Evolutionary conservation across 2,329 filamentous ascomycete genomes (phyloP), one percentile per base, ranked within the genome.

Genomic region (Beauveria sp.): DNA sequence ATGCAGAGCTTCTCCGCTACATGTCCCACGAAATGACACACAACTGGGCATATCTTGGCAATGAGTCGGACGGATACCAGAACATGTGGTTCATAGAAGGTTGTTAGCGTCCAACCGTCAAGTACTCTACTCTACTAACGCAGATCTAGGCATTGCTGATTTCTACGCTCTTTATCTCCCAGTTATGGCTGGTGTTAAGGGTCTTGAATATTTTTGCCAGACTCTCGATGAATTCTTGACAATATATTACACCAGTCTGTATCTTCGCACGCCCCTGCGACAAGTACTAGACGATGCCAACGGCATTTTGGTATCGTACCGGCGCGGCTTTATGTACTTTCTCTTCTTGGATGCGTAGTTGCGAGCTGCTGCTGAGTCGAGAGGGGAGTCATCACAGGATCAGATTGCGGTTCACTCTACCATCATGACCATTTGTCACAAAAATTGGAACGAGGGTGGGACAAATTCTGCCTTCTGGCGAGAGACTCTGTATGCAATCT

Each of bases 71-170:
- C 20, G 54, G 54, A 22, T 56, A 28, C 20, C 20, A 56, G 41
- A 56, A 56, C n/a, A 14, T 47, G 12, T 56, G 54, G 54, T 56
- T 56, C 18, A 56, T 56, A 28, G 54, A 56, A 47, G 54, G 41
- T 47, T n/a, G 0, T 12, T 7, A 43, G 5, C 22, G 6, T 56
- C 20, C 46, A 5, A 28, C 22, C 18, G 22, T 24, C n/a, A 37
- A 40, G 10, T 34, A 5, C 34, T 43, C 30, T 20, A 20, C 24
- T 28, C 46, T 28, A 20, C 20, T 47, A 24, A 47, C 20, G 37
- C 34, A n/a, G 22, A 26, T 18, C 2, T 22, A 22, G 41, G 18
- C 18, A 44, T 44, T 44, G 41, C 41, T 8, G 18, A 44, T n/a
- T 44, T 44, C 41, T 44, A 44, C n/a, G 41, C 41, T 44, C 41